phyloP scores from a whole-genome alignment of 495 filamentous ascomycete genomes.

The Xylaria scruposa region DNA sequence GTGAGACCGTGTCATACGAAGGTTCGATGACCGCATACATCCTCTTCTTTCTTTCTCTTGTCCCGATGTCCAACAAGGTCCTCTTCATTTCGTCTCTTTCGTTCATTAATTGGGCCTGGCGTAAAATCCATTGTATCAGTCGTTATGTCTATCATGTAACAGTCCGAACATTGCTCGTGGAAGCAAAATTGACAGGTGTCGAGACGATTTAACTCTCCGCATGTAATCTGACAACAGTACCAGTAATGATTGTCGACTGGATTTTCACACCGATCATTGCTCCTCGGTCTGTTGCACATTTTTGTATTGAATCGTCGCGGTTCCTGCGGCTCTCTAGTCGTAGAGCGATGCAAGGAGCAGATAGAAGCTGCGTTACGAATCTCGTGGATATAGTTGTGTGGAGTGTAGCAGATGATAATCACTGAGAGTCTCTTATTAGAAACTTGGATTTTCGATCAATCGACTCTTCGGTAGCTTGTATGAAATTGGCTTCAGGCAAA shows the following conservation, averaged over 20 bases:
- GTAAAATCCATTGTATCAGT: background rate
- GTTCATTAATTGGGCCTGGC: background rate
- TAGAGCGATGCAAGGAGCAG: background rate
- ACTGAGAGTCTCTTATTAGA: background rate
- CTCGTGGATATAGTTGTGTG: background rate
- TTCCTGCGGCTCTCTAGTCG: background rate
- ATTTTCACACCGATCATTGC: background rate
- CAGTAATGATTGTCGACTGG: background rate
- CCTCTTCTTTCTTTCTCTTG: background rate
- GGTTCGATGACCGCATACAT: background rate
- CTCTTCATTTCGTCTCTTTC: background rate
- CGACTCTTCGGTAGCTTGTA: background rate
- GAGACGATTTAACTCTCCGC: background rate
- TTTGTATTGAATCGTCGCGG: background rate
- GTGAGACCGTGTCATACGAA: background rate
- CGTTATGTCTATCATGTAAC: background rate
- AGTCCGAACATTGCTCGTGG: background rate
- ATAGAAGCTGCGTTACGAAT: background rate
- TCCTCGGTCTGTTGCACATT: background rate
- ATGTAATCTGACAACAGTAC: slow-evolving; percentile 11
- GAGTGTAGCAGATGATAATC: background rate
- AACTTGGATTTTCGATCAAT: background rate
- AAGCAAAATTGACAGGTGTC: background rate
- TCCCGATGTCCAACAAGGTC: background rate
- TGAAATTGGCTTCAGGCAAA: background rate